phyloP scores from a whole-genome alignment of 176 grass and related monocot species.

The Urochloa ruziziensis region DNA sequence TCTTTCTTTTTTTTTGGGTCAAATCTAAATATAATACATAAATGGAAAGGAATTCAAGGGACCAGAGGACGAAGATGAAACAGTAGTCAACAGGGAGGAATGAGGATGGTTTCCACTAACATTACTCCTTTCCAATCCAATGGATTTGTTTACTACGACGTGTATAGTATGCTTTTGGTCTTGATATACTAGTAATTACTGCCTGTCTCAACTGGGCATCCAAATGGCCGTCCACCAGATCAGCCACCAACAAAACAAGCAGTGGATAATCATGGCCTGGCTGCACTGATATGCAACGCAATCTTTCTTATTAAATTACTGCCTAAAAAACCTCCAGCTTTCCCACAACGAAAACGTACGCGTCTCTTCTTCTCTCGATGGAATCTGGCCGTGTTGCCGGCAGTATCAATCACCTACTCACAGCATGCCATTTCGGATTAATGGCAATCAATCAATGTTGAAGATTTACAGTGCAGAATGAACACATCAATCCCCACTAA shows the following conservation, averaged over 20 bases:
- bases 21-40: too few species aligned
- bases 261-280: background rate
- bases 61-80: background rate
- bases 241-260: background rate
- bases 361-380: background rate
- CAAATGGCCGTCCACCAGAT: background rate
- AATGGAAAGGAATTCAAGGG: too few species aligned
- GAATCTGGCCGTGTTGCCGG: background rate
- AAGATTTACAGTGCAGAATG: background rate
- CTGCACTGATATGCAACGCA: background rate
- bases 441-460: background rate
- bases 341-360: background rate
- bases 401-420: background rate
- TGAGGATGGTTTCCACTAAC: background rate
- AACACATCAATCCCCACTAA: background rate
- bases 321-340: background rate
- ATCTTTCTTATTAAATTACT: background rate
- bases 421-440: background rate
- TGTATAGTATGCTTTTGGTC: too few species aligned
- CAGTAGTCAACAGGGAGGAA: background rate
- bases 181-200: background rate
- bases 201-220: background rate
- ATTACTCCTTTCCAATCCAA: background rate
- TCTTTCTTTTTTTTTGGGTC: too few species aligned
- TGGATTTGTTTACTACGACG: background rate